A percentile compares a stretch with the other conserved stretches of the same genome.
Conservation (phyloP, 495 filamentous ascomycete species). For the Hyphodiscus hymeniophilus region DNA sequence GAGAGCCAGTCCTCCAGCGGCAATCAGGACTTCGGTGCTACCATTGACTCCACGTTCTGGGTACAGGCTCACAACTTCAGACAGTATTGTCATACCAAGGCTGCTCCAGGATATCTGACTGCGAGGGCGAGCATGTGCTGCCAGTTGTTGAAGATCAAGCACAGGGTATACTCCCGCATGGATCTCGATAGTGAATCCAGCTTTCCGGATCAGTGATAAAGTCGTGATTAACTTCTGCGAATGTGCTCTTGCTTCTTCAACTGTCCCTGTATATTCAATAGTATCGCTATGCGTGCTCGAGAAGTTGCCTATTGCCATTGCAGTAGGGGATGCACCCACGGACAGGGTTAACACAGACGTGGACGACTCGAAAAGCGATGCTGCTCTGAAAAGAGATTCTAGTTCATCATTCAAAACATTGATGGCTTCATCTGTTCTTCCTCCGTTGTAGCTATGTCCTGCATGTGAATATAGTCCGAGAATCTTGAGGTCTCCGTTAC, state of each 20-base stretch:
- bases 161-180: conserved; percentile 69
- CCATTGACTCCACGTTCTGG: conserved; percentile 39
- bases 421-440: conserved; percentile 45
- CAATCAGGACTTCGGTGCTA: conserved; percentile 59
- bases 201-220: conserved; percentile 19
- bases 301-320: conserved; percentile 44
- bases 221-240: conserved; percentile 11
- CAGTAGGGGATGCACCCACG: conserved; percentile 77
- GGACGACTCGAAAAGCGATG: conserved; percentile 26
- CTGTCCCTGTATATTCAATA: background rate
- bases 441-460: conserved; percentile 59
- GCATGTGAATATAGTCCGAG: conserved; percentile 76
- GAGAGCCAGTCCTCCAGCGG: conserved; percentile 61
- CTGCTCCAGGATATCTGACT: conserved; percentile 29
- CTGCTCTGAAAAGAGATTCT: conserved; percentile 41
- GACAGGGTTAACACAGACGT: conserved; percentile 34
- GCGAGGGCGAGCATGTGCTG: conserved; percentile 38
- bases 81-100: conserved; percentile 63
- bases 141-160: conserved; percentile 76
- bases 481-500: too few relatives aligned
- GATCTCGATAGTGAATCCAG: conserved; percentile 46
- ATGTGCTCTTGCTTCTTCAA: conserved; percentile 2
- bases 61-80: conserved; percentile 68
- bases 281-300: too few relatives aligned
- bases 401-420: conserved; percentile 53